Conservation (phyloP, 306 rosid species). For the Morella rubra region DNA sequence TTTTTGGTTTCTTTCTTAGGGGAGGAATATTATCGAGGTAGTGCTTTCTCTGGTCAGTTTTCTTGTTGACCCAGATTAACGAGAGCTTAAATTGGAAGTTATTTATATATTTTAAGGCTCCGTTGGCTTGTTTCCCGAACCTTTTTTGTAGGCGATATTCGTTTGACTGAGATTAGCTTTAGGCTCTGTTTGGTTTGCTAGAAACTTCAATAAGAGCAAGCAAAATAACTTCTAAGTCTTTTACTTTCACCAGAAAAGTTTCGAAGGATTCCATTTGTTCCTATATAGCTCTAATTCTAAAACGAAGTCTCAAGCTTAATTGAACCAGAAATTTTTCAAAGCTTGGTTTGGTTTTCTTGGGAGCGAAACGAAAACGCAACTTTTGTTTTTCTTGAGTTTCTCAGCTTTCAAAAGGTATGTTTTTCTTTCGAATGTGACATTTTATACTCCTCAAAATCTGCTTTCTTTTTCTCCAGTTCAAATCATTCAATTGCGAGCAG, state of each 20-base stretch:
- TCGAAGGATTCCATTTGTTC: not conserved
- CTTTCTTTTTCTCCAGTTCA: constrained; percentile 25
- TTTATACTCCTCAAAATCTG: not conserved
- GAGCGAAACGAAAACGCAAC: not conserved
- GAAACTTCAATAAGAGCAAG: not conserved
- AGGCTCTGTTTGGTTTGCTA: constrained; percentile 6
- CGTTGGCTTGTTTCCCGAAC: not conserved
- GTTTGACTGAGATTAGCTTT: not conserved
- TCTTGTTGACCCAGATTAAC: not conserved
- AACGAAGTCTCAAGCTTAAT: not conserved
- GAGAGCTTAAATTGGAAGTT: not conserved
- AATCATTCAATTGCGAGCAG: not conserved
- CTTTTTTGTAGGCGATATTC: not conserved
- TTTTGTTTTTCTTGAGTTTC: not conserved
- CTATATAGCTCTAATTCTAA: too few relatives aligned
- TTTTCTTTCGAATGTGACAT: not conserved
- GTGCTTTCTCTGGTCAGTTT: not conserved
- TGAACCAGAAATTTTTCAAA: not conserved
- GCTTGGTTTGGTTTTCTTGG: not conserved
- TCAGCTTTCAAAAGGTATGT: constrained; percentile 20
- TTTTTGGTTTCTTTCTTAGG: not conserved
- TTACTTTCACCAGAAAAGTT: not conserved
- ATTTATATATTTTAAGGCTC: not conserved
- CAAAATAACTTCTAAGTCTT: not conserved
- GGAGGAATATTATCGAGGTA: not conserved